Conservation (phyloP, 306 rosid genomes). For the Sicyos edulis region DNA sequence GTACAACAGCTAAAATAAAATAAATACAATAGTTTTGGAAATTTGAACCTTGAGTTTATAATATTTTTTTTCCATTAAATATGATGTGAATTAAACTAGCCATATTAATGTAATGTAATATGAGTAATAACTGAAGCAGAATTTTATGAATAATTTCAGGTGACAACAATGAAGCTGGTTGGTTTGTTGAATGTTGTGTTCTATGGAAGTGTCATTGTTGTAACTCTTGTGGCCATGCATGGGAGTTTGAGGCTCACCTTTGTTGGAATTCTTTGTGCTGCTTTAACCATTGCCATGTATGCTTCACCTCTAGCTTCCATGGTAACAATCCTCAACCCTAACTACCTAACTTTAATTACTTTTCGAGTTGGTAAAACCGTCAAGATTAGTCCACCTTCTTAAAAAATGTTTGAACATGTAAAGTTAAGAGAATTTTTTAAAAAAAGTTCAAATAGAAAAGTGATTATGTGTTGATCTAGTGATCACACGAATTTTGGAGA, state of each 20-base stretch:
- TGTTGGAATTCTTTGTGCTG: conserved; percentile 38
- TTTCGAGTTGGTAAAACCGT: background rate
- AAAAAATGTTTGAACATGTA: no score
- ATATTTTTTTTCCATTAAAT: background rate
- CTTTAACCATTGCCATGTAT: conserved; percentile 38
- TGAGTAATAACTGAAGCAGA: background rate
- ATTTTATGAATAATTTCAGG: conserved; percentile 18
- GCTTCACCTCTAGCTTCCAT: conserved; percentile 41
- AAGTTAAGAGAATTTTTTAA: no score
- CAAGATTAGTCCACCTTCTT: no score
- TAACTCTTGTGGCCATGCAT: conserved; percentile 34
- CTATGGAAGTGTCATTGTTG: conserved; percentile 35
- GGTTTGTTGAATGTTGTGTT: conserved; percentile 34
- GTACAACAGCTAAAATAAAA: background rate
- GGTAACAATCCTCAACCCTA: conserved; percentile 24
- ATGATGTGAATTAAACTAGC: background rate
- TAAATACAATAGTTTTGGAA: background rate
- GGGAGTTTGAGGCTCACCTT: conserved; percentile 31
- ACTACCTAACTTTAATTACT: background rate
- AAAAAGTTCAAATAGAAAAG: no score
- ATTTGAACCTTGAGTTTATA: background rate
- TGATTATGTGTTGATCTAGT: no score
- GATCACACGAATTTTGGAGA: no score
- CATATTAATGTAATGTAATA: background rate
- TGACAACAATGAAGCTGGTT: conserved; percentile 27